Base-by-base conservation (phyloP, 2,329 filamentous ascomycete species). In the Alternaria viburni region DNA sequence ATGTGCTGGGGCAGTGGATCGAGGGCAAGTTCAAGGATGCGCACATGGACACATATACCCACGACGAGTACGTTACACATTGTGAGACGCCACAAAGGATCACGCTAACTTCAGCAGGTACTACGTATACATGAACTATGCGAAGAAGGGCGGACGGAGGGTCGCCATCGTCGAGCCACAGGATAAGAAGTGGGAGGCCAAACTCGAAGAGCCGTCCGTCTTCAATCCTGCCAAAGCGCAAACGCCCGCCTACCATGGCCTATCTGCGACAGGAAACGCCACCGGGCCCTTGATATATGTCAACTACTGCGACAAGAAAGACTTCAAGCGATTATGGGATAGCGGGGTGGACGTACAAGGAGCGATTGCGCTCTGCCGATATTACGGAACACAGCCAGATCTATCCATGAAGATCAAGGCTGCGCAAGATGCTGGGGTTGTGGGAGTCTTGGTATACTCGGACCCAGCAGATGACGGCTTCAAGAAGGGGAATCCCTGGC, bases 81-180 rank as follows among this genome's bases (percentile, higher is more conserved):
- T 25, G 10, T 12, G 49, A 23, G 19, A 4, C 7, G 10, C 15
- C 50, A 13, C 6, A n/a, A 17, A 4, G 15, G 12, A 13, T 8
- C 8, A 43, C 61, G 63, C 75, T 77, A 49, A 77, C 46, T 15
- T 7, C 26, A 4, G 59, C 67, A 76, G 71, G 76, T 97, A 92
- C 79, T 86, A 91, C 72, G 94, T 96, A 15, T 98, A 97, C 77
- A 83, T 98, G 74, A 98, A 98, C 80, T 99, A 97, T 77, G 93
- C 96, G 0, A 91, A 86, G 67, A 82, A 86, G 26, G 90, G 88
- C 64, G 96, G 95, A 12, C 87, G 96, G 54, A 87, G 89, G 61
- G 90, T 99, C 43, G 89, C 94, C 65, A 92, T 99, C 54, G 83
- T 97, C 65, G 89, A 90, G 36, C 86, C 86, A 0, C 87, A 90